phyloP scores from a whole-genome alignment of 2,329 filamentous ascomycete genomes.

The Apiospora phragmitis region DNA sequence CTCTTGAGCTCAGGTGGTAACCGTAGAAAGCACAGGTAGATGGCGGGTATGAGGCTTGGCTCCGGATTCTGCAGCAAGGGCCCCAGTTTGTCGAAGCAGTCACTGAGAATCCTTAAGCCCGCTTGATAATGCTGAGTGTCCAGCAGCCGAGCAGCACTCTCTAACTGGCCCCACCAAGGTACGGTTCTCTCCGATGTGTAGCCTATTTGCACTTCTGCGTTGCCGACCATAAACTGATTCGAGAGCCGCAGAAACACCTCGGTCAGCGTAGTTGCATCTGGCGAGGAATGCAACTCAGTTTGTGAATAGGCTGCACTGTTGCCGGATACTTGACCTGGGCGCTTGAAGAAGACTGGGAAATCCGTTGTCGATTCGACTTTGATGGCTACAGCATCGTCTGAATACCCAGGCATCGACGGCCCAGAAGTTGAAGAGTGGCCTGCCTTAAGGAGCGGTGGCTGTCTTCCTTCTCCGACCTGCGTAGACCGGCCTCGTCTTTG shows the following conservation, averaged over 20 bases:
- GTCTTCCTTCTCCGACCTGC: background rate
- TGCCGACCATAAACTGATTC: background rate
- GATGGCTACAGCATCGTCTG: background rate
- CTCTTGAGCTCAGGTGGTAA: background rate
- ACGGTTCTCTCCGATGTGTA: background rate
- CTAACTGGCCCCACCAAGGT: background rate
- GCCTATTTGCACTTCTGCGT: background rate
- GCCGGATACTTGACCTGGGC: background rate
- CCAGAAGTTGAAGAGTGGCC: background rate
- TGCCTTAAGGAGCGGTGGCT: background rate
- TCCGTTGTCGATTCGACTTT: background rate
- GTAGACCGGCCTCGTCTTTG: background rate
- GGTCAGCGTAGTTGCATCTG: background rate
- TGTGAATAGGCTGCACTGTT: background rate
- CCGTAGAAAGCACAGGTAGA: background rate
- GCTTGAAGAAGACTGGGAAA: background rate
- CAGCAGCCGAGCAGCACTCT: constrained; percentile 6
- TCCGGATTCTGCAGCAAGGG: constrained; percentile 3
- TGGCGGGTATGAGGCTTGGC: background rate
- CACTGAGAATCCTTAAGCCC: background rate
- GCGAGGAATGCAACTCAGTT: background rate
- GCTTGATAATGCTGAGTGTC: background rate
- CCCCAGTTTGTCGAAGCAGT: background rate
- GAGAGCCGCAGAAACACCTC: background rate
- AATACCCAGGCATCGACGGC: background rate